Base-by-base conservation (phyloP, 192 early-diverging fungal species). In the Martensiomyces pterosporus region DNA sequence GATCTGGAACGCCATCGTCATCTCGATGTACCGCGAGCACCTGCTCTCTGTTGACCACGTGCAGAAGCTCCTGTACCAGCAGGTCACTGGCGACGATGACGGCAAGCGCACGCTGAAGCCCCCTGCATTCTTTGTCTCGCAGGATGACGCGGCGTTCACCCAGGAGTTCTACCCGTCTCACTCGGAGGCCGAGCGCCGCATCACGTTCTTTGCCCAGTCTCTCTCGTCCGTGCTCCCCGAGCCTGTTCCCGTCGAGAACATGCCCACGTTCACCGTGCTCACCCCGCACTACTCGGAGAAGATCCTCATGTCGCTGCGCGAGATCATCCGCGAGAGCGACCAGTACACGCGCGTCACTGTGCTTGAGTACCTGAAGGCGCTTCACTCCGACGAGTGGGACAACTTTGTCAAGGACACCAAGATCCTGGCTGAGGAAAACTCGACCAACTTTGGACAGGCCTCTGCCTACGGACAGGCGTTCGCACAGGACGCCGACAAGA, bases 381-480 rank as follows among this genome's bases (percentile, higher is more conserved):
- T 87, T 38, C 84, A 90, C 49, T 67, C 84, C 0, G 77, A 81
- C 17, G 90, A 92, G 58, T 92, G 90, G 90, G 88, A 89, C 42
- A 92, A 92, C 70, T 92, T 90, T 77, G 90, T 89, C 37, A 82
- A 85, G 58, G 89, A 92, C 43, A 87, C 84, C 48, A 90, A 87
- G 75, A 81, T 84, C 13, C 41, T 90, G 57, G 88, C 80, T 12
- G 81, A 85, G 49, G 87, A 89, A 29, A 79, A 71, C 67, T 67
- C 72, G 42, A 39, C 55, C 54, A 67, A 67, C 67, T 79, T 77
- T 65, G 71, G 64, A 14, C 64, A 78, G 53, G 63, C 70, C 1
- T 70, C 69, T 10, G 63, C 67, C 5, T 66, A 67, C 43, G 77
- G 74, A 27, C 67, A 76, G 48, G 74, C 67, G 4, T 40, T 76